A percentile compares a stretch with the other conserved stretches of the same genome.
phyloP scores from a whole-genome alignment of 2,329 filamentous ascomycete genomes.

The Penicillium freii region DNA sequence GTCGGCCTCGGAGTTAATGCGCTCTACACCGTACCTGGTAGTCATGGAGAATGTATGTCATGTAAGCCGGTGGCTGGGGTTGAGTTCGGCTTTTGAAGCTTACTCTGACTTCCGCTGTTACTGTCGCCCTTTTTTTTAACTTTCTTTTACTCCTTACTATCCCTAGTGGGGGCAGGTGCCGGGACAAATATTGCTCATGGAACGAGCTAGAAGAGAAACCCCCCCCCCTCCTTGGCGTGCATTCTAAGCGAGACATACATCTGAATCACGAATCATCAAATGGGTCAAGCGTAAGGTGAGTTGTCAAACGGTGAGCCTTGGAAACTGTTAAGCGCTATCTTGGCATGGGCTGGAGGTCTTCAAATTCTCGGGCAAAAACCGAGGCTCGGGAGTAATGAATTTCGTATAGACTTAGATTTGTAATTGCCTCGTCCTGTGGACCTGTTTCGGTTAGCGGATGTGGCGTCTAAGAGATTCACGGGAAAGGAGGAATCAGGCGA shows the following conservation, averaged over 20 bases:
- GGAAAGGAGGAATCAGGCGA: slow-evolving; percentile 12
- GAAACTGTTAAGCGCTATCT: slow-evolving; percentile 3
- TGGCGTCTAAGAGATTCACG: slow-evolving; percentile 12
- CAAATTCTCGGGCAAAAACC: neutral
- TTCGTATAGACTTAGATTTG: slow-evolving; percentile 3
- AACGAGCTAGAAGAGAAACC: neutral
- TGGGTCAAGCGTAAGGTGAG: neutral
- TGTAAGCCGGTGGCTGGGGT: neutral
- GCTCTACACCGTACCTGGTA: neutral
- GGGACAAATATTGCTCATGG: neutral
- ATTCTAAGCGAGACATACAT: neutral
- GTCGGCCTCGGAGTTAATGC: neutral
- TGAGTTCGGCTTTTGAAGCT: neutral
- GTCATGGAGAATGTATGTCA: neutral
- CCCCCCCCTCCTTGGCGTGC: neutral
- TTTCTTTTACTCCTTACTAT: neutral
- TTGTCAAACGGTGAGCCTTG: neutral
- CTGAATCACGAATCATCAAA: neutral
- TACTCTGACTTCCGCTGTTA: neutral
- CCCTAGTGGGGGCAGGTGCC: no score
- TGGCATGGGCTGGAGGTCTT: slow-evolving; percentile 7
- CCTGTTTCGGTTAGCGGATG: slow-evolving; percentile 10
- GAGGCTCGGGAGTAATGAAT: neutral
- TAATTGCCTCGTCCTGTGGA: neutral
- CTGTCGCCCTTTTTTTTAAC: neutral